Conservation (phyloP, 164 flowering plant species). For the Cinnamomum micranthum region DNA sequence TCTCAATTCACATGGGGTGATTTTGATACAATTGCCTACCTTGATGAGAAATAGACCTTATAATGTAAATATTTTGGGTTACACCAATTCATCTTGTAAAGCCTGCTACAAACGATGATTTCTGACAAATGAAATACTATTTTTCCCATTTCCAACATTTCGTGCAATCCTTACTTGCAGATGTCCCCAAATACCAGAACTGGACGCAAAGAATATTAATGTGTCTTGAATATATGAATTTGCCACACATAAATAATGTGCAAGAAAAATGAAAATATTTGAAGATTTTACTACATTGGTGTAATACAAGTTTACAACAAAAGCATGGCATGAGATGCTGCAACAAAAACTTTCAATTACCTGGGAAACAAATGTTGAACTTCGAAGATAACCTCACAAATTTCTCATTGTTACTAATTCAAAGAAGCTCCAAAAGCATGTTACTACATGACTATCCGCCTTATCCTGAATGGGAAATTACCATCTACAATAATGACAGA, state of each 20-base stretch:
- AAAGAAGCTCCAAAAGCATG: slow-evolving; percentile 2
- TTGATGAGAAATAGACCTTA: no score
- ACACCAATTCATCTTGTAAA: no score
- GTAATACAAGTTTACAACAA: background rate
- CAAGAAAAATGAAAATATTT: background rate
- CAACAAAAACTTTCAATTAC: slow-evolving; percentile 10
- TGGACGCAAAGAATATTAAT: background rate
- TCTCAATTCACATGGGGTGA: no score
- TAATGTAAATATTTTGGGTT: no score
- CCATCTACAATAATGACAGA: slow-evolving; percentile 15
- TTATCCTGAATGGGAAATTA: slow-evolving; percentile 6
- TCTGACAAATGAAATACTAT: no score
- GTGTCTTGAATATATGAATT: background rate
- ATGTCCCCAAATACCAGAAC: background rate
- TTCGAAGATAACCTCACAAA: slow-evolving; percentile 1
- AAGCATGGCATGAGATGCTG: background rate
- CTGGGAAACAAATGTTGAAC: slow-evolving; percentile 5
- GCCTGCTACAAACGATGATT: no score
- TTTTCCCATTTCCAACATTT: no score
- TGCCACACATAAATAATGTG: background rate
- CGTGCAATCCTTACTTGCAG: background rate
- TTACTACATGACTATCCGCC: slow-evolving; percentile 27
- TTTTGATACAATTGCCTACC: no score
- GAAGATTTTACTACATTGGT: background rate
- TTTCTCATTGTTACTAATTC: slow-evolving; percentile 14